These are phyloP conservation scores for Daldinia caldariorum DNA, from an alignment of 495 filamentous ascomycete species.

Conservation along the genomic window DNA sequence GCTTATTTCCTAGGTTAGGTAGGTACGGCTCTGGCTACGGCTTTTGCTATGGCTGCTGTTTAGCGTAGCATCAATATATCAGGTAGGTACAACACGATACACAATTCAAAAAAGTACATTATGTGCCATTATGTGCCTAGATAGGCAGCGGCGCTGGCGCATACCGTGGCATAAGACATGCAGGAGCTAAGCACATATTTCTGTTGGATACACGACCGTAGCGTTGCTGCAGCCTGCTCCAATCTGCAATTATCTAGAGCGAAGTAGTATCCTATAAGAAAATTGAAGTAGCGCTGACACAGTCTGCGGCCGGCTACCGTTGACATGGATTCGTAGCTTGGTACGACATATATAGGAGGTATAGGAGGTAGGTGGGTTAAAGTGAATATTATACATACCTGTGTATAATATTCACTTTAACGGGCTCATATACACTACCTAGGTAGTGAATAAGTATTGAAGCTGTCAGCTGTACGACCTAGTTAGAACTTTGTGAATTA, in stretches of 20 bases:
- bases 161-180: background rate
- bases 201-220: constrained; percentile 23
- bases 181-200: constrained; percentile 4
- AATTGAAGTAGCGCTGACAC: background rate
- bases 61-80: background rate
- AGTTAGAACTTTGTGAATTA: background rate
- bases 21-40: background rate
- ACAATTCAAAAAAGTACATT: no score
- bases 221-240: constrained; percentile 32
- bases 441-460: background rate
- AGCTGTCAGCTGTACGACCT: background rate
- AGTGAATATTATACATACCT: no score
- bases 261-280: background rate
- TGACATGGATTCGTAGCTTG: constrained; percentile 10
- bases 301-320: background rate
- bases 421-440: background rate
- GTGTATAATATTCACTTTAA: no score
- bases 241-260: constrained; percentile 1
- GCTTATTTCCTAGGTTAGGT: background rate
- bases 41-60: background rate
- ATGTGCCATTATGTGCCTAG: no score
- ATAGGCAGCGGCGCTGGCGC: constrained; percentile 3
- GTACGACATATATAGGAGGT: background rate
- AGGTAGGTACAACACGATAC: background rate
- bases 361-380: background rate